A percentile compares a stretch with the other conserved stretches of the same genome.
Conservation (phyloP, 768 basidiomycete species). For the Rhodotorula graminis region DNA sequence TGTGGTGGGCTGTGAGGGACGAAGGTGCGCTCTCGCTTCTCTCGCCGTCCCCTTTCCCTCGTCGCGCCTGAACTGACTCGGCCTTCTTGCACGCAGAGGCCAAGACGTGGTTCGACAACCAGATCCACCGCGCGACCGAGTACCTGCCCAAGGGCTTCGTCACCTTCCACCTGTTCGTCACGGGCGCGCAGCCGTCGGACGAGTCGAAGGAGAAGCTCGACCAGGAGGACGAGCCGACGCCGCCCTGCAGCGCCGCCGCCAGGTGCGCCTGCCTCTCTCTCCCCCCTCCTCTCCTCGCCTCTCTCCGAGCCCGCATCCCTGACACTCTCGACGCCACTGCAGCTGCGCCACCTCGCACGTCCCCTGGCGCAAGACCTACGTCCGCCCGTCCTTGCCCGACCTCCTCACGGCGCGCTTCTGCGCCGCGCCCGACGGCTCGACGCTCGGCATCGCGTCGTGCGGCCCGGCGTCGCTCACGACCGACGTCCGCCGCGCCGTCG, state of each 20-base stretch:
- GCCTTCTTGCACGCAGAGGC: neutral
- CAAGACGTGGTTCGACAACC: slow-evolving; percentile 23
- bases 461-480: slow-evolving; percentile 16
- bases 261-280: neutral
- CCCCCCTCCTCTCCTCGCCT: too few species aligned
- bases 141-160: neutral
- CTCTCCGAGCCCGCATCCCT: neutral
- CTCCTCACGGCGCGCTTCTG: slow-evolving; percentile 7
- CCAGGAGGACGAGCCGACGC: neutral
- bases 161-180: slow-evolving; percentile 20
- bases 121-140: neutral
- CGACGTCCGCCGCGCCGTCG: slow-evolving; percentile 26
- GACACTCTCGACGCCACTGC: too few species aligned
- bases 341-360: neutral
- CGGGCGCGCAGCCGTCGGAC: neutral
- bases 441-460: slow-evolving; percentile 21
- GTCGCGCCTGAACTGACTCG: neutral
- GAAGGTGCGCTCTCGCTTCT: slow-evolving; percentile 1
- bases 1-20: slow-evolving; percentile 22
- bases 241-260: neutral
- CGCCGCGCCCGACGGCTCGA: neutral
- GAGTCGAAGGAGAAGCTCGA: slow-evolving; percentile 9
- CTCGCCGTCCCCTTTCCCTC: too few species aligned
- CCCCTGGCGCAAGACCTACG: slow-evolving; percentile 7
- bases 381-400: neutral